These are phyloP conservation scores for Acanthamoeba lenticulata DNA, from an alignment of 208 protist species.

Conservation along the genomic window DNA sequence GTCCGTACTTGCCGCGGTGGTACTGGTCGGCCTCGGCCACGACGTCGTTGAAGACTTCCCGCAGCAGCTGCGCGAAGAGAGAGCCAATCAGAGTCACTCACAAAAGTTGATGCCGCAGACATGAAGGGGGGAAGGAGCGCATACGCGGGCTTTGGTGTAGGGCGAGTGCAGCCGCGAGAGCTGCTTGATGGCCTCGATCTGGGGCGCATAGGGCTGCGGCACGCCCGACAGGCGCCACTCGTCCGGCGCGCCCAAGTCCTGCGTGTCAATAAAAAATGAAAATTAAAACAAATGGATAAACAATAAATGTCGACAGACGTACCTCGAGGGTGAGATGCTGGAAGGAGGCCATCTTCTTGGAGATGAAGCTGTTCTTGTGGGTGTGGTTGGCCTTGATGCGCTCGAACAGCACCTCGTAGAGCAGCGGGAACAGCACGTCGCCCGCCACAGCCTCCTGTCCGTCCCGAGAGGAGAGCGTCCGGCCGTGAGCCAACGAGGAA, in stretches of 20 bases:
- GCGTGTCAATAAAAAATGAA: not conserved
- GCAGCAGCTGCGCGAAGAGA: not conserved
- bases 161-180: not conserved
- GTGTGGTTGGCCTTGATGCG: constrained; percentile 23
- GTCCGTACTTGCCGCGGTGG: not conserved
- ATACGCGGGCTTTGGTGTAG: not conserved
- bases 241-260: not conserved
- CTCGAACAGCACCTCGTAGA: not conserved
- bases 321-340: constrained; percentile 5
- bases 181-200: constrained; percentile 1
- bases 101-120: not conserved
- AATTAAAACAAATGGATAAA: not conserved
- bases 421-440: not conserved
- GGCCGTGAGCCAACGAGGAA: not conserved
- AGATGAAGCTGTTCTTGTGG: constrained; percentile 3
- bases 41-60: not conserved
- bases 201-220: not conserved
- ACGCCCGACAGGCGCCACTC: not conserved
- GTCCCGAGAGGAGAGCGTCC: too few relatives aligned
- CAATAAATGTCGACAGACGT: not conserved
- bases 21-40: not conserved
- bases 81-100: too few relatives aligned
- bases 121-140: not conserved
- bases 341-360: constrained; percentile 32
- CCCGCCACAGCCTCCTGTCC: not conserved